phyloP scores from a whole-genome alignment of 495 filamentous ascomycete genomes.

The Penicillium arizonense region DNA sequence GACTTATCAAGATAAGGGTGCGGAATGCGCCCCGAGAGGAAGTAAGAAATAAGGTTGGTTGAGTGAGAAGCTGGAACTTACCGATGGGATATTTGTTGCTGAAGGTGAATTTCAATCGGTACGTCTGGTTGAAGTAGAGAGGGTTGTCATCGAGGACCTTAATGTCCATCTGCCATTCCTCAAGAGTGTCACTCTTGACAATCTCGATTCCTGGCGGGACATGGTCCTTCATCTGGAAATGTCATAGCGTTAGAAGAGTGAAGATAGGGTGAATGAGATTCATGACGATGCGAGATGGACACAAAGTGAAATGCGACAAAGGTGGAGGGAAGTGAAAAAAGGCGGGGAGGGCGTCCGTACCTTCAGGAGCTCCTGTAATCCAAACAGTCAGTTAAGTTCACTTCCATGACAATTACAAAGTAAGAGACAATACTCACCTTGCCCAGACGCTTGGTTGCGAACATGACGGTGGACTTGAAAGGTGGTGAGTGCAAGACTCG shows the following conservation, averaged over 20 bases:
- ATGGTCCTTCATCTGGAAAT: constrained; percentile 45
- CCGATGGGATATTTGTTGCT: constrained; percentile 85
- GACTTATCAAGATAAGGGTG: not conserved
- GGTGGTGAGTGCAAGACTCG: not conserved
- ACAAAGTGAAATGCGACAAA: not conserved
- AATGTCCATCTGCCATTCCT: constrained; percentile 94
- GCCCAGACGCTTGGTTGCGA: constrained; percentile 47
- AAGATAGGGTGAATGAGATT: not conserved
- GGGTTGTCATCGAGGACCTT: constrained; percentile 88
- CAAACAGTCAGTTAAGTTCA: not conserved
- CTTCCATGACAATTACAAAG: not conserved
- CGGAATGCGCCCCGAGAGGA: not conserved
- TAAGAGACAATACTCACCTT: constrained; percentile 31
- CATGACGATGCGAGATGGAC: not conserved
- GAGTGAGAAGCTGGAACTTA: constrained; percentile 31
- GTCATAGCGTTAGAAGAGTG: not conserved
- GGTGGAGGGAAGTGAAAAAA: not conserved
- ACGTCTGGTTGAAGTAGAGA: constrained; percentile 76
- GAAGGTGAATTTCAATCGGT: constrained; percentile 86
- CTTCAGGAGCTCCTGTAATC: constrained; percentile 40
- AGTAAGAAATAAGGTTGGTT: not conserved
- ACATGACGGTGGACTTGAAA: constrained; percentile 25
- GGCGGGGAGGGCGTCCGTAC: constrained; percentile 21
- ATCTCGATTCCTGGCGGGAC: constrained; percentile 71
- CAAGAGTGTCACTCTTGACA: constrained; percentile 74